Conservation (phyloP, 805 yeast genomes). For the Clavispora phyllophila region DNA sequence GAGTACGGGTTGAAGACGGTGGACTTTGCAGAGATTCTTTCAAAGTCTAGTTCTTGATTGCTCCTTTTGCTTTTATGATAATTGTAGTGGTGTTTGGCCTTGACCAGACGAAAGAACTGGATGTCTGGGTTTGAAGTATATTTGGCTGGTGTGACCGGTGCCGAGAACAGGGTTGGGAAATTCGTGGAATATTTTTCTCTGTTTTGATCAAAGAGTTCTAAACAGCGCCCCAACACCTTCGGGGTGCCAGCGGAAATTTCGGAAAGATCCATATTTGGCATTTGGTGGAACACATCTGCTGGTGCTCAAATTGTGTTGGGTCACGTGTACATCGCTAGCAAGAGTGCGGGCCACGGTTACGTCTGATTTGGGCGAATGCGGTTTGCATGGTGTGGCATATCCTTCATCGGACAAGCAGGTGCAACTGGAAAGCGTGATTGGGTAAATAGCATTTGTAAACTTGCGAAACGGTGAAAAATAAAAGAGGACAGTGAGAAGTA, state of each 20-base stretch:
- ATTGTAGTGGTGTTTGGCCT: conserved; percentile 31
- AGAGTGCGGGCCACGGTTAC: too few species aligned
- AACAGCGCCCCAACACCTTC: conserved; percentile 10
- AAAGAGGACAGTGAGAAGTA: too few species aligned
- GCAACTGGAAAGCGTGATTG: too few species aligned
- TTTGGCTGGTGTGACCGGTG: conserved; percentile 12
- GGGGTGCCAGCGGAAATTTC: conserved; percentile 12
- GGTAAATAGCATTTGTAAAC: too few species aligned
- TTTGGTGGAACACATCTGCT: too few species aligned
- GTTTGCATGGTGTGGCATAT: too few species aligned
- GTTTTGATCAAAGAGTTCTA: conserved; percentile 6
- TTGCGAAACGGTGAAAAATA: too few species aligned
- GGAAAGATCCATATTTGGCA: conserved; percentile 2
- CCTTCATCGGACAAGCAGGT: too few species aligned
- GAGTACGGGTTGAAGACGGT: conserved; percentile 36
- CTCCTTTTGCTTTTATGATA: conserved; percentile 31
- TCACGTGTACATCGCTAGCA: too few species aligned
- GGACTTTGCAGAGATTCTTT: neutral
- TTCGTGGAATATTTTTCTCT: neutral
- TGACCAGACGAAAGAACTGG: conserved; percentile 33
- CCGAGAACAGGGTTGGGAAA: neutral
- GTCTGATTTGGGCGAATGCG: too few species aligned
- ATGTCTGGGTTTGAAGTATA: conserved; percentile 31
- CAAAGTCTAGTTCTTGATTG: conserved; percentile 3
- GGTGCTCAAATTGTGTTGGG: too few species aligned